phyloP scores from a whole-genome alignment of 352 stramenopile species.

The Phytophthora hibernalis region DNA sequence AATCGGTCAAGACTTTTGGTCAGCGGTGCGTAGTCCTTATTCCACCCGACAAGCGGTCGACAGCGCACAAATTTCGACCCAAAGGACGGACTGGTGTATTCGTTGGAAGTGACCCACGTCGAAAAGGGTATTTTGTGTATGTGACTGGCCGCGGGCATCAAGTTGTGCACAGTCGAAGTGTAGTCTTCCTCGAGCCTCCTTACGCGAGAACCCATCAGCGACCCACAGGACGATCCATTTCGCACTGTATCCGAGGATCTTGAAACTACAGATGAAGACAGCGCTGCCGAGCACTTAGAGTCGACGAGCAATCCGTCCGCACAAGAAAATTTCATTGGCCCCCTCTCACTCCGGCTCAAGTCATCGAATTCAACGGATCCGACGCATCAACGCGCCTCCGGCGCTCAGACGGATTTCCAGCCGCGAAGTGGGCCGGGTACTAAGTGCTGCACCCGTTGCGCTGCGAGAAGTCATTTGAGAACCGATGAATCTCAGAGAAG shows the following conservation, averaged over 20 bases:
- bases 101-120: slow-evolving; percentile 15
- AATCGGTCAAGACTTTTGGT: slow-evolving; percentile 7
- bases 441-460: not conserved
- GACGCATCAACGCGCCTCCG: too few species aligned
- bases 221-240: not conserved
- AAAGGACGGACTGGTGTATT: slow-evolving; percentile 13
- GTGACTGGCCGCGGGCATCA: slow-evolving; percentile 1
- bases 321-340: too few species aligned
- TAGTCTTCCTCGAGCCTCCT: slow-evolving; percentile 16
- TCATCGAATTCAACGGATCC: too few species aligned
- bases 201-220: not conserved
- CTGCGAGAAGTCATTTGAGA: slow-evolving; percentile 8
- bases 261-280: not conserved
- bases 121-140: slow-evolving; percentile 25
- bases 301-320: too few species aligned
- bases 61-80: not conserved
- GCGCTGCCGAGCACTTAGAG: not conserved
- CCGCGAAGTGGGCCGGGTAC: too few species aligned
- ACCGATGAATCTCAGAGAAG: slow-evolving; percentile 3
- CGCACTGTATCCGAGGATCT: not conserved
- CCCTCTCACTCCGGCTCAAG: too few species aligned
- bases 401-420: too few species aligned
- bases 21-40: slow-evolving; percentile 11
- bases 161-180: slow-evolving; percentile 15
- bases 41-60: slow-evolving; percentile 7